Evolutionary conservation across 108 stramenopile species (phyloP), one percentile per base, ranked within the genome.

Genomic region (Skeletonema marinoi): DNA sequence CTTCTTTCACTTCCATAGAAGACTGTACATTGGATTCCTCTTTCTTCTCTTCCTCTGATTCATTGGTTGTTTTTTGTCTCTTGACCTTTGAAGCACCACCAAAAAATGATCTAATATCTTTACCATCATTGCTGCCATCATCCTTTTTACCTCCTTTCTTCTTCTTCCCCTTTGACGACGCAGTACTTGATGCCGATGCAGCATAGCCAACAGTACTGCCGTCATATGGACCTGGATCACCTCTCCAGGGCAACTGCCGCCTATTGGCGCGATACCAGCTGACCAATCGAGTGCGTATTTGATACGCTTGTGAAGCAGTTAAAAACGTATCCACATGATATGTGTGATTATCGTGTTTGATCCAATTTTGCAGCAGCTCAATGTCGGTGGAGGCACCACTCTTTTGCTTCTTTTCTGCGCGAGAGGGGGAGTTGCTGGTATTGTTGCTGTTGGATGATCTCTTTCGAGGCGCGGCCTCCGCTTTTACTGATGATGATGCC

Each of bases 221-320:
- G 71, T 88, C 85, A 66, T 77, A 96, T 29, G 92, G 92, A 60
- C 90, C 88, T 29, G 83, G 60, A 75, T 99, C 98, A 1, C 98
- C 98, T 33, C 98, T 75, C 98, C 98, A 99, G 16, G 98, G 98
- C 69, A 99, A 70, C 68, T 90, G 92, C n/a, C 98, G 85, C 21
- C 98, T 76, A 73, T 95, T 82, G 31, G 44, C 59, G 25, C 86
- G 73, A 61, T 98, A 99, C 98, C 98, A 99, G 10, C 48, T 46
- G 13, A 98, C 75, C 19, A 99, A 85, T 1, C 88, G 75, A n/a
- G 51, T 31, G 59, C 91, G 87, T 62, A 93, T 90, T 50, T 76
- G 60, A n/a, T 51, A 73, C 1, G 94, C 90, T 29, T 75, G 76
- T 13, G 29, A 41, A 0, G 68, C 73, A 21, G 68, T 75, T 41